Percentiles rank a stretch among this genome's conserved stretches.
These are phyloP conservation scores for Ganoderma leucocontextum DNA, from an alignment of 1,284 basidiomycete genomes.

Conservation along the genomic window DNA sequence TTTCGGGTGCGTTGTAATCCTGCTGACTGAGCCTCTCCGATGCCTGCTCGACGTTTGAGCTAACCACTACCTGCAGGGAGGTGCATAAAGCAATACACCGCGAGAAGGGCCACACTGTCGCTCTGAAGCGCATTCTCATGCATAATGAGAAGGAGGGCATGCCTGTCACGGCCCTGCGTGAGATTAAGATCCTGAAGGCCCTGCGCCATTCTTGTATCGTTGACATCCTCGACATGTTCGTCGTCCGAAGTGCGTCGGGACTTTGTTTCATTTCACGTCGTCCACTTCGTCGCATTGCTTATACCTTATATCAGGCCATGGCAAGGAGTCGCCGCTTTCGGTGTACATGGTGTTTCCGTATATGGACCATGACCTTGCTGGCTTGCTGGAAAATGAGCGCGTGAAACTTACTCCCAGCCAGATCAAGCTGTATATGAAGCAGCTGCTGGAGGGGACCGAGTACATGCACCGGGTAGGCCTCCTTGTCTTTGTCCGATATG, in stretches of 20 bases:
- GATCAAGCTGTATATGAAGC: constrained; percentile 96
- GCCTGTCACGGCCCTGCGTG: constrained; percentile 96
- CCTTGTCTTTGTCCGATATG: constrained; percentile 14
- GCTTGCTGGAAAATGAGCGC: constrained; percentile 89
- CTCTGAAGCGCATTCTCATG: constrained; percentile 94
- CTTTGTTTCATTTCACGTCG: not conserved
- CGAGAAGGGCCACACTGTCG: constrained; percentile 72
- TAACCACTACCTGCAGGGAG: constrained; percentile 59
- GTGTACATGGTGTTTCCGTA: constrained; percentile 99
- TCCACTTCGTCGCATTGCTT: not conserved
- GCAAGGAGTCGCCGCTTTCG: constrained; percentile 74
- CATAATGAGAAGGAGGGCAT: constrained; percentile 97
- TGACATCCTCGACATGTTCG: constrained; percentile 92
- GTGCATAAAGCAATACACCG: constrained; percentile 87
- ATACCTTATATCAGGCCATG: constrained; percentile 53
- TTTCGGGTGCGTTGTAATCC: constrained; percentile 75
- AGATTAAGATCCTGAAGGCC: constrained; percentile 96
- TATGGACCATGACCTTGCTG: constrained; percentile 99
- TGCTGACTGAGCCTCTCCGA: constrained; percentile 13
- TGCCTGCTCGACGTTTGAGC: not conserved
- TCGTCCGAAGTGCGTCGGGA: constrained; percentile 66
- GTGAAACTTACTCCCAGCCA: constrained; percentile 84
- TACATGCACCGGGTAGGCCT: constrained; percentile 88
- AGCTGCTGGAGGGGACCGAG: constrained; percentile 92
- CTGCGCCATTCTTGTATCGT: constrained; percentile 89